Base-by-base conservation (phyloP, 352 stramenopile genomes). In the Phytophthora sp. region DNA sequence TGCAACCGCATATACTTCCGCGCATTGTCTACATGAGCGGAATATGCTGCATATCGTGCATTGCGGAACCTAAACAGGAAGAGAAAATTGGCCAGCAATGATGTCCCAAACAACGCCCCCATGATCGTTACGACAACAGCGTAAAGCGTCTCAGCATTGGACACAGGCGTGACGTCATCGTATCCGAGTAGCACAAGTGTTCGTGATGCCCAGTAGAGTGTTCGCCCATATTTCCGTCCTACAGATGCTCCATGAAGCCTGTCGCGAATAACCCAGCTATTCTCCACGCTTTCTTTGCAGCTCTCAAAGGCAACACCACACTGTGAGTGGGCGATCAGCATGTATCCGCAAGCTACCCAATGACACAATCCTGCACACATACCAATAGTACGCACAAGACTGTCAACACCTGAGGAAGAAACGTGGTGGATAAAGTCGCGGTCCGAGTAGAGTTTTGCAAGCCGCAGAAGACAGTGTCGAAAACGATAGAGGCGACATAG, bases 41-140 rank as follows among this genome's bases (percentile, higher is more conserved):
- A 66, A 46, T 90, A 89, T 7, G 72, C 72, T 2, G 74, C 81
- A 24, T 83, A 72, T 4, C 77, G 57, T 5, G 74, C 69, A 21
- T 88, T 86, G 10, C 79, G 69, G 39, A 88, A 72, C 1, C 83
- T 75, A 31, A 92, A 90, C 28, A 92, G 76, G 53, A 92, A 92
- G 6, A 89, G 64, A 26, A 87, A 90, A 8, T 72, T 88, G 2
- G 84, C 82, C 8, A 92, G 59, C 21, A 91, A 35, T 0, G 77
- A 88, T 5, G 78, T 76, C 4, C 77, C 80, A 27, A 88, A 60
- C 2, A 91, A 11, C 13, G 76, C 78, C 0, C 80, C 82, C 7
- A 81, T 21, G 7, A 91, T 52, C 28, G 82, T 71, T 1, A 82
- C 58, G 5, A 72, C 26, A 15, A 87, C 53, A 0, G 65, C 80